Percentiles rank a stretch among this genome's conserved stretches.
phyloP scores from a whole-genome alignment of 352 stramenopile species.

The Blastocystis sp. region DNA sequence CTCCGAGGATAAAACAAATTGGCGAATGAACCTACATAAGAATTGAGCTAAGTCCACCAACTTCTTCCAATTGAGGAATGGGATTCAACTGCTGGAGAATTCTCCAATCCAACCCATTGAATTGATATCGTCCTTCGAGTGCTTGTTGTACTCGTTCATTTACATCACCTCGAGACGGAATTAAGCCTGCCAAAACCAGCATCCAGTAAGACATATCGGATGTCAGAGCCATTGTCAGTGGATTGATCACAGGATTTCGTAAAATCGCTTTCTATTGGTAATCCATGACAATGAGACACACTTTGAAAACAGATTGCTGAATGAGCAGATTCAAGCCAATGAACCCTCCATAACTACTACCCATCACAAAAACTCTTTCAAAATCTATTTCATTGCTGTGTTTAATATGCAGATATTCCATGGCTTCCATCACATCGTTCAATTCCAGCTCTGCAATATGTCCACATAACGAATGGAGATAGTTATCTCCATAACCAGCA shows the following conservation, averaged over 20 bases:
- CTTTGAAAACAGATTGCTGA: neutral
- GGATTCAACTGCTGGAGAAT: neutral
- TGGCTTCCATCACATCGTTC: neutral
- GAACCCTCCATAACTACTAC: conserved; percentile 50
- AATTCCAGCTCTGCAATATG: conserved; percentile 34
- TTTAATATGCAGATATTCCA: neutral
- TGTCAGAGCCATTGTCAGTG: conserved; percentile 17
- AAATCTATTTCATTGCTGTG: neutral
- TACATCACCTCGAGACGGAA: neutral
- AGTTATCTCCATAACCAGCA: conserved; percentile 1
- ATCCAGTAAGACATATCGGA: conserved; percentile 53
- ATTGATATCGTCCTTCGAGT: neutral
- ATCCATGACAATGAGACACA: neutral
- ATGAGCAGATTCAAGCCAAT: neutral
- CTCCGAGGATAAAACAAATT: conserved; percentile 37
- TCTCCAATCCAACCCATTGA: neutral
- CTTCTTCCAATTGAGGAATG: neutral
- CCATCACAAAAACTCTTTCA: conserved; percentile 2
- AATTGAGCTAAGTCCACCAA: neutral
- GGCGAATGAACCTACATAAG: neutral
- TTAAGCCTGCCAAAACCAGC: neutral
- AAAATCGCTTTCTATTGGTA: conserved; percentile 1
- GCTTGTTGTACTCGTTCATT: neutral
- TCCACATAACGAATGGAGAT: conserved; percentile 15
- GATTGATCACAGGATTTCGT: conserved; percentile 17